A percentile compares a stretch with the other conserved stretches of the same genome.
Evolutionary conservation across 2,329 filamentous ascomycete genomes (phyloP).

Genomic region (Sporothrix globosa): DNA sequence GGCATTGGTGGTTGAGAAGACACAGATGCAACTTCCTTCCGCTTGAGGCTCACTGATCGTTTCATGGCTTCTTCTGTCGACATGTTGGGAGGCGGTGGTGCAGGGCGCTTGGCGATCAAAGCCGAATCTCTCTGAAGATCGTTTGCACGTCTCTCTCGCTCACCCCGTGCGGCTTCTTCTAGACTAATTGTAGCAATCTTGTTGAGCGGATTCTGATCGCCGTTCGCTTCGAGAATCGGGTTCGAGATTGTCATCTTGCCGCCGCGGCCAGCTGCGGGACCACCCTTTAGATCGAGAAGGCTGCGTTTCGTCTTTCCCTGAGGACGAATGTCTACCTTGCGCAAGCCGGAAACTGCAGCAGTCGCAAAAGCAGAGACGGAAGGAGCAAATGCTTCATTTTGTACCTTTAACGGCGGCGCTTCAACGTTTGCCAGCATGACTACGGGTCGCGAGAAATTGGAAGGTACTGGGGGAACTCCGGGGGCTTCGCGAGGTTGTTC

Average conservation of each 20-base stretch:
- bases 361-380: constrained; percentile 3
- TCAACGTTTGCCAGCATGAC: constrained; percentile 1
- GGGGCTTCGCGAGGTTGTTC: constrained; percentile 42
- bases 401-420: constrained; percentile 4
- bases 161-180: constrained; percentile 52
- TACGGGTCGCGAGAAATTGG: constrained; percentile 44
- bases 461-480: constrained; percentile 34
- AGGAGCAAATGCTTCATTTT: constrained; percentile 9
- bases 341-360: neutral
- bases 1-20: constrained; percentile 36
- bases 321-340: constrained; percentile 18
- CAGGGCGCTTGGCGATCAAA: constrained; percentile 45
- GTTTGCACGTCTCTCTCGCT: constrained; percentile 50
- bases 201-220: constrained; percentile 47
- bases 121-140: constrained; percentile 41
- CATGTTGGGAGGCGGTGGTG: constrained; percentile 45
- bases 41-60: constrained; percentile 45
- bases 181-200: constrained; percentile 57
- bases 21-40: constrained; percentile 46
- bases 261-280: constrained; percentile 38
- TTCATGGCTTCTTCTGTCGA: constrained; percentile 44
- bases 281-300: constrained; percentile 39
- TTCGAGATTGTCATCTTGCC: constrained; percentile 54
- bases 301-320: constrained; percentile 40
- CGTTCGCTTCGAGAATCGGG: constrained; percentile 50